Evolutionary conservation across 352 stramenopile species (phyloP).

Genomic region (Blastocystis sp.): DNA sequence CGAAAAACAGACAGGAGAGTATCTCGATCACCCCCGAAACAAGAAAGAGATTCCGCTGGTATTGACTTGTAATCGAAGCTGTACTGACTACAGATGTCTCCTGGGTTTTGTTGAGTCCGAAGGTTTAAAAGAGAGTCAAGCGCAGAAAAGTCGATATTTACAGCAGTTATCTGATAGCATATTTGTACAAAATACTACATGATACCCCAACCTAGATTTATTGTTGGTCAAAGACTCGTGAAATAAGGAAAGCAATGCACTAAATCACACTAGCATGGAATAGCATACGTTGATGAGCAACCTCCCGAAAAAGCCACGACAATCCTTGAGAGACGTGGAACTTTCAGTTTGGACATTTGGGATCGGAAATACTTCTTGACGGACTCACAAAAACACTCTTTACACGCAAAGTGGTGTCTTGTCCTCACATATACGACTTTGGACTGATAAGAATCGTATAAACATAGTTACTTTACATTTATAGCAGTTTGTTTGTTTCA

Average conservation of each 20-base stretch:
- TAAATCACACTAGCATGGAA: neutral
- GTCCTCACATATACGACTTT: neutral
- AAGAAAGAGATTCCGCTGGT: neutral
- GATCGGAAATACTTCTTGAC: constrained; percentile 1
- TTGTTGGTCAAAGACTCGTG: neutral
- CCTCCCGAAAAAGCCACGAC: constrained; percentile 31
- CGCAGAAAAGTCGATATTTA: constrained; percentile 34
- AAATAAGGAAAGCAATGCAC: constrained; percentile 3
- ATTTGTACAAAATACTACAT: neutral
- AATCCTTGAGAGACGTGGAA: neutral
- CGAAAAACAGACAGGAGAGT: neutral
- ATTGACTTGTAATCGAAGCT: neutral
- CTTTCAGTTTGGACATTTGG: constrained; percentile 17
- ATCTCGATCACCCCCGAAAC: neutral
- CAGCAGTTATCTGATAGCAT: neutral
- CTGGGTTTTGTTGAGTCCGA: neutral
- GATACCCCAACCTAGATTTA: neutral
- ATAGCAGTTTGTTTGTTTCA: neutral
- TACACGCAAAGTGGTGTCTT: constrained; percentile 39
- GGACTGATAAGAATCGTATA: neutral
- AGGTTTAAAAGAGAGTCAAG: neutral
- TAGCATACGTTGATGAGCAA: neutral
- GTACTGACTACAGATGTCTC: neutral
- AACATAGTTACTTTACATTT: constrained; percentile 21
- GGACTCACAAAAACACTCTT: constrained; percentile 18